phyloP scores from a whole-genome alignment of 78 protist species.

The Dictyostelium firmibasis region DNA sequence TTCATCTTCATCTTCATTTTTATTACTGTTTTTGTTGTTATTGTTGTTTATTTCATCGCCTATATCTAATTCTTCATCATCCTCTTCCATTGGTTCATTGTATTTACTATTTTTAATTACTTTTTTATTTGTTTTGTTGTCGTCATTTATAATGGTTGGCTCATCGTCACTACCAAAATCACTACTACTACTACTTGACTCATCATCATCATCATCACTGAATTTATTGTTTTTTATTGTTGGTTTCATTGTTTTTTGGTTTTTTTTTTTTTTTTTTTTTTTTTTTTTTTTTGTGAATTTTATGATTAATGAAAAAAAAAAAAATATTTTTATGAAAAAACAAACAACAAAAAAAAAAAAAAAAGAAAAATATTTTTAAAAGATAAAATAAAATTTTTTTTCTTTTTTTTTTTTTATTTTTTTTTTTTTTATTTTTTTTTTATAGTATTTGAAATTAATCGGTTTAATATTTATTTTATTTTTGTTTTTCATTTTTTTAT shows the following conservation, averaged over 20 bases:
- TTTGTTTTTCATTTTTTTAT: not conserved
- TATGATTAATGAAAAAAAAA: not conserved
- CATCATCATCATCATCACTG: not conserved
- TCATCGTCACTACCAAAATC: slow-evolving; percentile 5
- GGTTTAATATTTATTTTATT: not conserved
- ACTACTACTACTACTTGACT: not conserved
- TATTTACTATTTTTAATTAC: not conserved
- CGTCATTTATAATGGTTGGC: not conserved
- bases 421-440: not conserved
- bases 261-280: not conserved
- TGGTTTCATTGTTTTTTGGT: not conserved
- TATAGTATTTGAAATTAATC: not conserved
- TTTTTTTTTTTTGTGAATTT: not conserved
- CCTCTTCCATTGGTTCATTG: not conserved
- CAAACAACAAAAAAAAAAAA: not conserved
- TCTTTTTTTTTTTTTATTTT: not conserved
- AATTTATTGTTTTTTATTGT: not conserved
- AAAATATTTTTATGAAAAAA: not conserved
- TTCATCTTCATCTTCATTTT: not conserved
- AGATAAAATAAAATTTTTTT: not conserved
- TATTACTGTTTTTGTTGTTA: not conserved
- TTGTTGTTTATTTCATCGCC: not conserved
- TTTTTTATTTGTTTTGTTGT: not conserved
- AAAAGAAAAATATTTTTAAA: not conserved
- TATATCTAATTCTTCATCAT: not conserved